Evolutionary conservation across 768 basidiomycete species (phyloP).

Genomic region (Saitozyma podzolica): DNA sequence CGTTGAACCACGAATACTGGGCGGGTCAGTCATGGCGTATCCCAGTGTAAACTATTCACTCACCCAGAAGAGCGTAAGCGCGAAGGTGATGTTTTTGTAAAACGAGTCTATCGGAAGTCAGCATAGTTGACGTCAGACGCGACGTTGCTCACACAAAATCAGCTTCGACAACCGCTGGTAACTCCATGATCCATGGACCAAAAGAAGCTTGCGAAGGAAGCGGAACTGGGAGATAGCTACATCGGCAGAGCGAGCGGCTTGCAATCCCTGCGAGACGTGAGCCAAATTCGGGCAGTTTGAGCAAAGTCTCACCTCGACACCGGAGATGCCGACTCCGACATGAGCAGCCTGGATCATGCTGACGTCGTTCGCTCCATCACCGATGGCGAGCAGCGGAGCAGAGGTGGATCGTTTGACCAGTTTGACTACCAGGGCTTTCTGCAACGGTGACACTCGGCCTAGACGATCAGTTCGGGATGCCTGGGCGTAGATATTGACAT

Average conservation of each 20-base stretch:
- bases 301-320: slow-evolving; percentile 71
- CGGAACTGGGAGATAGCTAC: slow-evolving; percentile 98
- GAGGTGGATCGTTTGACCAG: slow-evolving; percentile 97
- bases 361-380: slow-evolving; percentile 97
- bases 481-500: slow-evolving; percentile 41
- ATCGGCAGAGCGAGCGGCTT: slow-evolving; percentile 97
- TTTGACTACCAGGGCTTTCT: slow-evolving; percentile 96
- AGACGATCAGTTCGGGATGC: slow-evolving; percentile 14
- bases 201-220: slow-evolving; percentile 85
- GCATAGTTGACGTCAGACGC: background rate
- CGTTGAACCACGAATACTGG: slow-evolving; percentile 98
- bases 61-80: slow-evolving; percentile 99
- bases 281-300: background rate
- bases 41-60: slow-evolving; percentile 20
- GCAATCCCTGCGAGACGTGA: slow-evolving; percentile 68
- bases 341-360: slow-evolving; percentile 99
- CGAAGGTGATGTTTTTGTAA: slow-evolving; percentile 97
- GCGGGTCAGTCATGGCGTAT: slow-evolving; percentile 6
- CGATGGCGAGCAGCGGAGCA: slow-evolving; percentile 90
- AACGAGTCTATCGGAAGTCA: slow-evolving; percentile 72
- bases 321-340: slow-evolving; percentile 95
- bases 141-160: slow-evolving; percentile 74
- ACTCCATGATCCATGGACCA: slow-evolving; percentile 99
- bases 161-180: slow-evolving; percentile 92
- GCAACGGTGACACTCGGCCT: slow-evolving; percentile 96